Percentiles rank a stretch among this genome's conserved stretches.
These are phyloP conservation scores for Achaetomium macrosporum DNA, from an alignment of 2,329 filamentous ascomycete genomes.

Conservation along the genomic window DNA sequence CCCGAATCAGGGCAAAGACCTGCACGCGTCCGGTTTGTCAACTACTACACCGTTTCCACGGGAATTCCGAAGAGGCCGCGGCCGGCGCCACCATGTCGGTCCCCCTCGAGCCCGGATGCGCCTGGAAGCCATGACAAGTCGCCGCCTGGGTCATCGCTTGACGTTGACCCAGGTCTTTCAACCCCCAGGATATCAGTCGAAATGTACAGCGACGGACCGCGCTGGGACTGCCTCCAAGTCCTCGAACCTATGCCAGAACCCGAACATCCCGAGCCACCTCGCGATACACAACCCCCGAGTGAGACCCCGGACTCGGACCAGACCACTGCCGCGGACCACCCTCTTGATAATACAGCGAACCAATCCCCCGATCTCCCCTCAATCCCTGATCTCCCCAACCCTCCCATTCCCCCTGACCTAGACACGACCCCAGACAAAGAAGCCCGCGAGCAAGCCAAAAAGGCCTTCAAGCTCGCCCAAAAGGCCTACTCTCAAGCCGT, in stretches of 20 bases:
- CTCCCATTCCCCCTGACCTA: slow-evolving; percentile 52
- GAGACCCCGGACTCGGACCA: neutral
- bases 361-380: slow-evolving; percentile 30
- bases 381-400: slow-evolving; percentile 46
- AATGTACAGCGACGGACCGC: slow-evolving; percentile 30
- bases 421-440: slow-evolving; percentile 57
- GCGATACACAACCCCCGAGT: neutral
- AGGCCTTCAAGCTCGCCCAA: slow-evolving; percentile 55
- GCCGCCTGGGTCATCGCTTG: neutral
- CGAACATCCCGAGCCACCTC: neutral
- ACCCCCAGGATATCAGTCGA: slow-evolving; percentile 35
- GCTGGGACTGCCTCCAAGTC: slow-evolving; percentile 5
- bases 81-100: neutral
- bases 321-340: neutral
- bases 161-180: neutral
- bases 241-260: slow-evolving; percentile 13
- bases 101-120: slow-evolving; percentile 1
- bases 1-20: slow-evolving; percentile 31
- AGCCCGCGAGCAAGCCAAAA: slow-evolving; percentile 61
- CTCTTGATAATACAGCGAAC: slow-evolving; percentile 10
- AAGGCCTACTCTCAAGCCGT: slow-evolving; percentile 62
- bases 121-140: neutral
- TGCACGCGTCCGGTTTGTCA: slow-evolving; percentile 68
- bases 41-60: slow-evolving; percentile 85
- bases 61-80: slow-evolving; percentile 57